A percentile compares a stretch with the other conserved stretches of the same genome.
These are phyloP conservation scores for Lignosus rhinocerotis DNA, from an alignment of 1,284 basidiomycete genomes.

Conservation along the genomic window DNA sequence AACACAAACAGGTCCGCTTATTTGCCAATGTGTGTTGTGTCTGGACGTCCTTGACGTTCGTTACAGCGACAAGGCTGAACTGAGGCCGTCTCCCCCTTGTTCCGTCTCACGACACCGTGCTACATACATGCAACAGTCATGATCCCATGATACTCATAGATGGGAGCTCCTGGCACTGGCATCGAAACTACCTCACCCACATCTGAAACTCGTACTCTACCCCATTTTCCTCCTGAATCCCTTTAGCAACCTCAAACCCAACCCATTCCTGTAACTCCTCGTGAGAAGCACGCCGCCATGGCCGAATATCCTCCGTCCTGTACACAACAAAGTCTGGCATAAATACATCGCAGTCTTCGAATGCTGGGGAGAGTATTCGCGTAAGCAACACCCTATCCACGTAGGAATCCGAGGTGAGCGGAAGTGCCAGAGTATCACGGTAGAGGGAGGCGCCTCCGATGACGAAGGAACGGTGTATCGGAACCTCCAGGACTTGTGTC, in stretches of 20 bases:
- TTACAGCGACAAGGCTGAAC: slow-evolving; percentile 62
- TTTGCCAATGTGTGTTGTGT: not conserved
- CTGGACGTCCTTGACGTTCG: slow-evolving; percentile 15
- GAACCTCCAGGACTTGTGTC: slow-evolving; percentile 19
- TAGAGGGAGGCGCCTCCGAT: slow-evolving; percentile 93
- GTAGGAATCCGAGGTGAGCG: slow-evolving; percentile 39
- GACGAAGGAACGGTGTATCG: slow-evolving; percentile 66
- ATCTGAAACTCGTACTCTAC: slow-evolving; percentile 89
- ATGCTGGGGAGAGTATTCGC: slow-evolving; percentile 73
- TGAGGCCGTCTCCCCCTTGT: not conserved
- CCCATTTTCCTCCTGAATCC: slow-evolving; percentile 79
- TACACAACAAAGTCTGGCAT: slow-evolving; percentile 68
- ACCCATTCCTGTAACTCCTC: slow-evolving; percentile 72
- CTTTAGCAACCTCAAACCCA: slow-evolving; percentile 76
- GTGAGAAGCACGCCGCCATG: slow-evolving; percentile 65
- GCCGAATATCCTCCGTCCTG: slow-evolving; percentile 9
- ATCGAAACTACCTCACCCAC: slow-evolving; percentile 61
- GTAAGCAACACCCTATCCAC: slow-evolving; percentile 88
- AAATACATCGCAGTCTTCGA: slow-evolving; percentile 84
- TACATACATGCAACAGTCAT: not conserved
- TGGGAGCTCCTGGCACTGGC: not conserved
- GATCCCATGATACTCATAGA: slow-evolving; percentile 1
- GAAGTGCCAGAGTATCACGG: slow-evolving; percentile 58
- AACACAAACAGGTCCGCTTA: slow-evolving; percentile 91
- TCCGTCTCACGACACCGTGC: not conserved